Conservation (phyloP, 768 basidiomycete genomes). For the Lactarius psammicola region DNA sequence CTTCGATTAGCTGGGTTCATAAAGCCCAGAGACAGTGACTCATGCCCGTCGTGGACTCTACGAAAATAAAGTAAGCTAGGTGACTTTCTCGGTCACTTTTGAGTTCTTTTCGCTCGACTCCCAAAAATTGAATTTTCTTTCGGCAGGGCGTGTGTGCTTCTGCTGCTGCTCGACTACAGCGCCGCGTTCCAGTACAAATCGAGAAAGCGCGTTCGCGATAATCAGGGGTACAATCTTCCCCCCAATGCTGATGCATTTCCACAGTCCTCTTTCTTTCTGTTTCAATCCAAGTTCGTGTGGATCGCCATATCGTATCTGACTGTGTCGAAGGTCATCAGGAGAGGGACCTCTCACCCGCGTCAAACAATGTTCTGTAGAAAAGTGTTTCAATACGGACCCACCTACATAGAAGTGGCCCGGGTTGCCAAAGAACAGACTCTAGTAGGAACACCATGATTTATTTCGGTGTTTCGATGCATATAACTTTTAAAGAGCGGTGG, state of each 20-base stretch:
- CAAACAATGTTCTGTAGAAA: too few species aligned
- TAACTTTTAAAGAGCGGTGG: neutral
- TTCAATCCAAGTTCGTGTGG: neutral
- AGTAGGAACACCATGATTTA: neutral
- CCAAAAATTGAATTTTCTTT: too few species aligned
- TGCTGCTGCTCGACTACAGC: too few species aligned
- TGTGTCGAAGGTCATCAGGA: too few species aligned
- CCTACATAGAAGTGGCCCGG: neutral
- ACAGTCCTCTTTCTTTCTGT: neutral
- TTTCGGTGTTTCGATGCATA: neutral
- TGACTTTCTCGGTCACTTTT: too few species aligned
- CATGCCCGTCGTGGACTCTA: too few species aligned
- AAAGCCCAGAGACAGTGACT: slow-evolving; percentile 7
- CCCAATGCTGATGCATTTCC: neutral
- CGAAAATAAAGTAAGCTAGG: too few species aligned
- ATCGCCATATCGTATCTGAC: too few species aligned
- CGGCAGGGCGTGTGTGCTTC: too few species aligned
- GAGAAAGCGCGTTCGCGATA: neutral
- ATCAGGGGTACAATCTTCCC: neutral
- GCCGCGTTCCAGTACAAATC: neutral
- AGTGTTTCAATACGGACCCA: neutral
- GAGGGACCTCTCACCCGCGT: too few species aligned
- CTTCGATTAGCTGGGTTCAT: slow-evolving; percentile 11
- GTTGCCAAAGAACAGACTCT: neutral
- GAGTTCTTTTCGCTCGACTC: too few species aligned